phyloP scores from a whole-genome alignment of 2,329 filamentous ascomycete genomes.

The Fusarium sp. region DNA sequence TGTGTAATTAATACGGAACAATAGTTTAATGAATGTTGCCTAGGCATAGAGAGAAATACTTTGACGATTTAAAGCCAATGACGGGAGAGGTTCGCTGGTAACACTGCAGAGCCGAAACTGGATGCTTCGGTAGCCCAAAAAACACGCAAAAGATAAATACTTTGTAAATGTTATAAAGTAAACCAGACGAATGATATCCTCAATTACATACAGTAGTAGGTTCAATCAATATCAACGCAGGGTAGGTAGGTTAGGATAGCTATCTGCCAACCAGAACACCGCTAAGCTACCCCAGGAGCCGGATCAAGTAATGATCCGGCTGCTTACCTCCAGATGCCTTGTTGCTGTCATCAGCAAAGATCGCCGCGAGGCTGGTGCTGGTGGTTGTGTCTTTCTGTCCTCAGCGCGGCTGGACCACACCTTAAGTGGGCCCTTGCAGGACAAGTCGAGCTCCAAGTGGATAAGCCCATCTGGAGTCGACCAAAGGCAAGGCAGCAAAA shows the following conservation, averaged over 20 bases:
- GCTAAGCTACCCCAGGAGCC: background rate
- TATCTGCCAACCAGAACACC: background rate
- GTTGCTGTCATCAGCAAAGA: conserved; percentile 18
- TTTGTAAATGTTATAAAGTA: background rate
- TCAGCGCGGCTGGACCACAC: conserved; percentile 29
- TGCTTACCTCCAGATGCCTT: conserved; percentile 1
- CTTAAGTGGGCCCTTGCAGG: conserved; percentile 30
- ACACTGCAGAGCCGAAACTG: too few relatives aligned
- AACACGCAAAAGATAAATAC: background rate
- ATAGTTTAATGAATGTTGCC: too few relatives aligned
- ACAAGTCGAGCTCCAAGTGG: conserved; percentile 36
- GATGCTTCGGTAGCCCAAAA: too few relatives aligned
- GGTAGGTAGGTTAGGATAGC: background rate
- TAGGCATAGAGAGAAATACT: too few relatives aligned
- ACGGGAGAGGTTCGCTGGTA: too few relatives aligned
- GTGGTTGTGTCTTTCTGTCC: conserved; percentile 8
- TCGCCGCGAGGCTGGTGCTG: conserved; percentile 43
- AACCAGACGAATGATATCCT: background rate
- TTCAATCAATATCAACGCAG: background rate
- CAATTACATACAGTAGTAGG: background rate
- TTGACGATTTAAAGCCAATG: too few relatives aligned
- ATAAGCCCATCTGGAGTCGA: conserved; percentile 34
- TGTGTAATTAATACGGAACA: too few relatives aligned
- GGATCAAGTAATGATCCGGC: conserved; percentile 24
- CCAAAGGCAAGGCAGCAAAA: conserved; percentile 39